Evolutionary conservation across 2,329 filamentous ascomycete species (phyloP).

Genomic region (Ophiostoma tasmaniense): DNA sequence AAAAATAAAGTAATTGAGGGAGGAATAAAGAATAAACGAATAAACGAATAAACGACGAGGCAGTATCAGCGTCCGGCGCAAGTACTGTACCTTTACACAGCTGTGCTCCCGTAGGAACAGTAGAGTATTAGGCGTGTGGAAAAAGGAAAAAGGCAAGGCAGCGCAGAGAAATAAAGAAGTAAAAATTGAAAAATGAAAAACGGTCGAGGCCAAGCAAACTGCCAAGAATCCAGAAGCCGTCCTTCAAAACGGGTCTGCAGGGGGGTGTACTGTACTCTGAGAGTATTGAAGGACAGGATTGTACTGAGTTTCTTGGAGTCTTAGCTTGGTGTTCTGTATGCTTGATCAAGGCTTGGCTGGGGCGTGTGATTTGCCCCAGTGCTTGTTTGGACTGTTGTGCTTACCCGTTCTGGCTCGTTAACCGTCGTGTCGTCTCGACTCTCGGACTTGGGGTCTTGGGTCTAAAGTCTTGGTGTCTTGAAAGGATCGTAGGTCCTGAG

Average conservation of each 20-base stretch:
- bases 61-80: neutral
- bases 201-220: conserved; percentile 6
- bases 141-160: neutral
- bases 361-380: conserved; percentile 6
- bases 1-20: neutral
- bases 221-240: conserved; percentile 17
- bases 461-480: neutral
- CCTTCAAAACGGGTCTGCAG: conserved; percentile 10
- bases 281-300: neutral
- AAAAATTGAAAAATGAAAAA: neutral
- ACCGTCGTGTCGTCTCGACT: neutral
- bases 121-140: conserved; percentile 3
- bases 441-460: neutral
- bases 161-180: neutral
- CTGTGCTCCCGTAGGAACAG: neutral
- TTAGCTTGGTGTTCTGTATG: neutral
- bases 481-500: neutral
- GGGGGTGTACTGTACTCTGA: neutral
- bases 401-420: neutral
- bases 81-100: neutral
- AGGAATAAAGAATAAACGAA: conserved; percentile 6
- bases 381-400: neutral
- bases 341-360: conserved; percentile 12
- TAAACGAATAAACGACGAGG: neutral
- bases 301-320: neutral